A percentile compares a stretch with the other conserved stretches of the same genome.
Conservation (phyloP, 345 rosid genomes). For the Gynandropsis gynandra region DNA sequence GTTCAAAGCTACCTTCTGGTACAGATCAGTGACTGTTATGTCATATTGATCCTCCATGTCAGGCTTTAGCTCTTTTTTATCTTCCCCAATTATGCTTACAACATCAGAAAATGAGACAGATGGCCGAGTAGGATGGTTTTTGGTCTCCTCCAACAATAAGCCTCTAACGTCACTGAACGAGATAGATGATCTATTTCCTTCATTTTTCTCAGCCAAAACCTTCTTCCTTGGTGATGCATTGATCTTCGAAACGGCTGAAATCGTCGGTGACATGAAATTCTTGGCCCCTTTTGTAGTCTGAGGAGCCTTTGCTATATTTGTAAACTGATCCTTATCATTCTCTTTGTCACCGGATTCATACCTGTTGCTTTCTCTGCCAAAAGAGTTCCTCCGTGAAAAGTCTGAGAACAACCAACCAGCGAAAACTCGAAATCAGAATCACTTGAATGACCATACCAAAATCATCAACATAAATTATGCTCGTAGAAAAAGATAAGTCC, state of each 20-base stretch:
- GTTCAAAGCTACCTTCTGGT: conserved; percentile 4
- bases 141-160: conserved; percentile 30
- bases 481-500: too few relatives aligned
- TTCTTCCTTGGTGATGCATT: conserved; percentile 67
- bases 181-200: conserved; percentile 34
- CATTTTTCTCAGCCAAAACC: conserved; percentile 57
- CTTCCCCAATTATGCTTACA: conserved; percentile 32
- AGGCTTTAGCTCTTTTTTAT: conserved; percentile 18
- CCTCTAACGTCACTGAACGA: conserved; percentile 34
- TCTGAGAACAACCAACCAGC: conserved; percentile 23
- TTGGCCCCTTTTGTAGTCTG: conserved; percentile 44
- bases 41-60: conserved; percentile 33
- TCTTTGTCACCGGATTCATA: too few relatives aligned
- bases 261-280: conserved; percentile 87
- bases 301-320: conserved; percentile 30
- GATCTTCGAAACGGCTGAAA: conserved; percentile 75
- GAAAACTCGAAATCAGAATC: neutral
- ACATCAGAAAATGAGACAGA: conserved; percentile 41
- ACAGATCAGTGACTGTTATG: conserved; percentile 30
- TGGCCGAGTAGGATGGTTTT: conserved; percentile 25
- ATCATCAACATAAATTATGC: neutral
- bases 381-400: conserved; percentile 35
- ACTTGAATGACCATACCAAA: too few relatives aligned
- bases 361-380: too few relatives aligned
- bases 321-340: conserved; percentile 37